Evolutionary conservation across 805 yeast species (phyloP).

Genomic region (Candida germanica): DNA sequence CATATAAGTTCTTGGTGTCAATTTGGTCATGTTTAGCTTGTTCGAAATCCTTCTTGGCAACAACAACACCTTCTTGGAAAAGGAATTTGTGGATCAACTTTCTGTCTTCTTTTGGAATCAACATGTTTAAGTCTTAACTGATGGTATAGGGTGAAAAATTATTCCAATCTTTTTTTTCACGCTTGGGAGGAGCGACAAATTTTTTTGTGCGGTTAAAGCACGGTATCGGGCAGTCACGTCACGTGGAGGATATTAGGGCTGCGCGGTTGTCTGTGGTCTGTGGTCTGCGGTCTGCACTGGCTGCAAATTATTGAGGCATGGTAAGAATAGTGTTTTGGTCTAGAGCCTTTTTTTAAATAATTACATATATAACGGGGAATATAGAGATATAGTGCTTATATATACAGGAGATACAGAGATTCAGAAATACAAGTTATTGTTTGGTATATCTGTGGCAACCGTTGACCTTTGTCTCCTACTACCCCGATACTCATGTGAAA

Average conservation of each 20-base stretch:
- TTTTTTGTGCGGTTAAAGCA: slow-evolving; percentile 6
- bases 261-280: no score
- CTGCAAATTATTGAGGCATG: no score
- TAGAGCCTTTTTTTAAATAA: no score
- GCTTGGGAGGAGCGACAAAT: slow-evolving; percentile 7
- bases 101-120: slow-evolving; percentile 99
- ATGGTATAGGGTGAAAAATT: slow-evolving; percentile 10
- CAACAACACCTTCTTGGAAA: slow-evolving; percentile 99
- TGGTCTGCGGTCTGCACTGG: no score
- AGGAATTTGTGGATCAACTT: slow-evolving; percentile 98
- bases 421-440: no score
- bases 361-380: no score
- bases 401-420: no score
- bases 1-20: slow-evolving; percentile 96
- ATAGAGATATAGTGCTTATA: no score
- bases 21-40: slow-evolving; percentile 97
- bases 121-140: slow-evolving; percentile 50
- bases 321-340: no score
- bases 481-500: no score
- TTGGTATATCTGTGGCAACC: no score
- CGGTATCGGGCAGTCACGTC: slow-evolving; percentile 3
- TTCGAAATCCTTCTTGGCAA: slow-evolving; percentile 98
- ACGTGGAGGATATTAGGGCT: slow-evolving; percentile 8
- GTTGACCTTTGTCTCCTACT: no score
- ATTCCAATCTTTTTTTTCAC: slow-evolving; percentile 11